A percentile compares a stretch with the other conserved stretches of the same genome.
Conservation (phyloP, 805 yeast genomes). For the Sporopachydermia quercuum region DNA sequence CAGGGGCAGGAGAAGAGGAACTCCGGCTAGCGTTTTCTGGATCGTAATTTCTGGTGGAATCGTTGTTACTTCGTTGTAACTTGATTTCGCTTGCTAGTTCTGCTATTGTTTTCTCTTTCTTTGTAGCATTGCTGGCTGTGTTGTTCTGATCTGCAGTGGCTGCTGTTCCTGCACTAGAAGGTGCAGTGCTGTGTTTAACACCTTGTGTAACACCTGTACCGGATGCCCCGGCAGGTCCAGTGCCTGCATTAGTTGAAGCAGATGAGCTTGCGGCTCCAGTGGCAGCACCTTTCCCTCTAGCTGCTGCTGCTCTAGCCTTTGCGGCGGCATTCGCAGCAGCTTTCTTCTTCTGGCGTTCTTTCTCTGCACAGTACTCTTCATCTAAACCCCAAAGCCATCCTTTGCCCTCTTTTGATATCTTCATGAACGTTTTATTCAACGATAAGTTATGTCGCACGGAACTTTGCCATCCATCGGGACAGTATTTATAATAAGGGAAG, state of each 20-base stretch:
- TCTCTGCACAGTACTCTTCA: constrained; percentile 68
- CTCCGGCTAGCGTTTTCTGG: background rate
- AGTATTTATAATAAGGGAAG: constrained; percentile 83
- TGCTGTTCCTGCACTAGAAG: constrained; percentile 13
- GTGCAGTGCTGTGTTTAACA: constrained; percentile 3
- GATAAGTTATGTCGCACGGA: constrained; percentile 83
- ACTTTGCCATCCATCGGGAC: constrained; percentile 97
- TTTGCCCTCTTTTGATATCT: constrained; percentile 74
- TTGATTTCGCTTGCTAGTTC: constrained; percentile 19
- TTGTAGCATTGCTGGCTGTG: constrained; percentile 8
- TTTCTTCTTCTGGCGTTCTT: constrained; percentile 58
- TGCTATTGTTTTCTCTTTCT: constrained; percentile 17
- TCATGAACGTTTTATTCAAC: constrained; percentile 70
- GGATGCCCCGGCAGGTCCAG: constrained; percentile 7
- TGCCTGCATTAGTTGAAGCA: constrained; percentile 10
- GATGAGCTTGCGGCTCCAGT: constrained; percentile 20
- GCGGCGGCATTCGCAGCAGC: constrained; percentile 53
- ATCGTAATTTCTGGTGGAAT: constrained; percentile 1
- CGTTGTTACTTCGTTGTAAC: constrained; percentile 10
- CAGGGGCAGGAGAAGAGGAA: background rate
- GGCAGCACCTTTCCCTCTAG: constrained; percentile 19
- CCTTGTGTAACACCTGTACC: constrained; percentile 5
- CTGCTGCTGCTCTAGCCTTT: constrained; percentile 24
- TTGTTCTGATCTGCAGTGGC: constrained; percentile 12
- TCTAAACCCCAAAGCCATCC: constrained; percentile 94